Base-by-base conservation (phyloP, 2,329 filamentous ascomycete genomes). In the Aureobasidium melanogenum region DNA sequence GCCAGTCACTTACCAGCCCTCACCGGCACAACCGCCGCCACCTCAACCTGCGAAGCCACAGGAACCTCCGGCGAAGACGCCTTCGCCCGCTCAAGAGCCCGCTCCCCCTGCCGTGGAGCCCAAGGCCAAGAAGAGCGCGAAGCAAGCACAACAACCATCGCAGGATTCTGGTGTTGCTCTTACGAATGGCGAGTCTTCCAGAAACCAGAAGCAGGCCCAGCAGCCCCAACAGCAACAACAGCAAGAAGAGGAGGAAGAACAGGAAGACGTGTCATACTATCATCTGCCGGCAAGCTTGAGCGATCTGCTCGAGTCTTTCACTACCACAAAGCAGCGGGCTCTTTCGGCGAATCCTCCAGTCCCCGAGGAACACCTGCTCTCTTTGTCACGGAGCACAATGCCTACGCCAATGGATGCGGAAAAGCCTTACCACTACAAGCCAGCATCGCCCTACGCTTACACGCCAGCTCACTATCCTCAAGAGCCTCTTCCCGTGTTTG, bases 301-400 rank as follows among this genome's bases (percentile, higher is more conserved):
- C 69, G 94, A 99, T 72, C 80, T 99, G 36, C 84, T 97, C 19
- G 90, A 96, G 62, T 91, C 92, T 0, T 97, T 92, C 70, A 92
- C 97, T 73, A 82, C 85, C 15, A 89, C 89, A 1, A 93, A 89
- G 76, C 86, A 84, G 69, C 84, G 88, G 34, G 81, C 84, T 26
- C 76, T 82, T 58, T 80, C 84, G 17, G 77, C 79, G 43, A 79
- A 88, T 58, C 84, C 85, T 36, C 80, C 86, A 44, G 34, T 59
- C 15, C 56, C 56, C 10, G 85, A 89, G 56, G 81, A 90, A 69
- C 84, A 86, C 66, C 84, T 96, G 79, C 84, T 97, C 69, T 83
- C 84, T 34, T 81, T 86, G 14, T 95, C 91, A 28, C 86, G 91
- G 66, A 80, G 82, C 26, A 88, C 79, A 61, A 87, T 86, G 64